These are phyloP conservation scores for Ophiostoma sp. DNA, from an alignment of 2,329 filamentous ascomycete genomes.

Conservation along the genomic window DNA sequence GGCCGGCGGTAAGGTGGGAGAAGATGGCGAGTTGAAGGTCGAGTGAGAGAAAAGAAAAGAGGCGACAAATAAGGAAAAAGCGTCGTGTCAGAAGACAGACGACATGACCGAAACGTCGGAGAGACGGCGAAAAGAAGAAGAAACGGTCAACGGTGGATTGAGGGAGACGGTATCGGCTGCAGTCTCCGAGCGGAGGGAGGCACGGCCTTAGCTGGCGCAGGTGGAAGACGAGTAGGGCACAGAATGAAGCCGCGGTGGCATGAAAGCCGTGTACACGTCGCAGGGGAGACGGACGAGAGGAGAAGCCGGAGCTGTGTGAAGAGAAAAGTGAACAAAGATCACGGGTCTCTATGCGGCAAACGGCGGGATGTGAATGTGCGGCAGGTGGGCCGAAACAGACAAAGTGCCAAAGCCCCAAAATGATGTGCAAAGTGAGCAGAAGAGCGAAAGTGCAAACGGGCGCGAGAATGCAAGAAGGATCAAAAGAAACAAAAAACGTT, in stretches of 20 bases:
- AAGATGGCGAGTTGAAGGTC: conserved; percentile 4
- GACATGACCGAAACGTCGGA: conserved; percentile 11
- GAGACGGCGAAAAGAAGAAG: not conserved
- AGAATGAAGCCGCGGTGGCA: conserved; percentile 7
- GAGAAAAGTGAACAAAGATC: not conserved
- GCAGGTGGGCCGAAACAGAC: not conserved
- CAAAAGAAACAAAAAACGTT: not conserved
- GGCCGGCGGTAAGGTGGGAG: conserved; percentile 11
- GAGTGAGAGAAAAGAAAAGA: not conserved
- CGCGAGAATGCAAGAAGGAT: not conserved
- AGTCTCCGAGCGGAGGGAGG: not conserved
- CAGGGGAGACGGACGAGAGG: not conserved
- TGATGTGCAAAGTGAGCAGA: not conserved
- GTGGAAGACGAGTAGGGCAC: conserved; percentile 1
- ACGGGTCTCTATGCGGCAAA: not conserved
- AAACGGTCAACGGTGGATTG: not conserved
- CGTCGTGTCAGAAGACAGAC: conserved; percentile 5
- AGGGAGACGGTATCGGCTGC: not conserved
- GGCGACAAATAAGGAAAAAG: not conserved
- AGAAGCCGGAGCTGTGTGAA: not conserved
- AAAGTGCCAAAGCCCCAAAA: not conserved
- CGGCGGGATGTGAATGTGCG: conserved; percentile 1
- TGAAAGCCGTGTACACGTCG: not conserved
- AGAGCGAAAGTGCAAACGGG: not conserved
- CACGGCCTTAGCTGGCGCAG: not conserved